phyloP scores from a whole-genome alignment of 2,329 filamentous ascomycete species.

The Sclerotinia sclerotiorum region DNA sequence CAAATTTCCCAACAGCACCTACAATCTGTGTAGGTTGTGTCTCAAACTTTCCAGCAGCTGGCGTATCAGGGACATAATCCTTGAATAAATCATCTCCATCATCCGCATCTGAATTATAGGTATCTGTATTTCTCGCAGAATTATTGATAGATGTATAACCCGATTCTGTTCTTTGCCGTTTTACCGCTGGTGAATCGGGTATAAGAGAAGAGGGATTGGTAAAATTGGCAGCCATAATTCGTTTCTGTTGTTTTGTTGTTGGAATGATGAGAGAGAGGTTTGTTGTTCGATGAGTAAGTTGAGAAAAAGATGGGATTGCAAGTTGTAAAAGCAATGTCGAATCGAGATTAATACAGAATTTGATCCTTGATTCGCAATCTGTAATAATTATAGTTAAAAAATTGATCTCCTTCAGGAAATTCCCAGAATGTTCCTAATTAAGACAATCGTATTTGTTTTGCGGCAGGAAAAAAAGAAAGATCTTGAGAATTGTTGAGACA shows the following conservation, averaged over 20 bases:
- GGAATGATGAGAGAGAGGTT: neutral
- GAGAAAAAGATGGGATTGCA: neutral
- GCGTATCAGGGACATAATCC: conserved; percentile 43
- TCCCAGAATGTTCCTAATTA: neutral
- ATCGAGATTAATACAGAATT: neutral
- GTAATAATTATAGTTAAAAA: neutral
- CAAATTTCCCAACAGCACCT: conserved; percentile 28
- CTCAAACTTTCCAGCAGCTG: conserved; percentile 35
- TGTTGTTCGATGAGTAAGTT: neutral
- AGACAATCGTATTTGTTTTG: neutral
- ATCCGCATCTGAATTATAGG: conserved; percentile 45
- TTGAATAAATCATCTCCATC: conserved; percentile 50
- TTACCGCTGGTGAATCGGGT: conserved; percentile 36
- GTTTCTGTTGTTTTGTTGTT: conserved; percentile 3
- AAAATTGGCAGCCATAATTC: conserved; percentile 31
- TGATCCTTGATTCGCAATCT: conserved; percentile 4
- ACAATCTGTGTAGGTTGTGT: conserved; percentile 41
- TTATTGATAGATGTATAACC: conserved; percentile 38
- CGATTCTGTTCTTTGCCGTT: conserved; percentile 39
- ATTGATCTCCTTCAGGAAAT: neutral
- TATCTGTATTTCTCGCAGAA: conserved; percentile 30
- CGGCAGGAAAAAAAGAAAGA: neutral
- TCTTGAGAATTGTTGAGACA: neutral
- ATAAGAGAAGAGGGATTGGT: conserved; percentile 20
- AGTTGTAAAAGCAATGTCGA: neutral